These are phyloP conservation scores for Biancaea sappan DNA, from an alignment of 306 rosid species.

Conservation along the genomic window DNA sequence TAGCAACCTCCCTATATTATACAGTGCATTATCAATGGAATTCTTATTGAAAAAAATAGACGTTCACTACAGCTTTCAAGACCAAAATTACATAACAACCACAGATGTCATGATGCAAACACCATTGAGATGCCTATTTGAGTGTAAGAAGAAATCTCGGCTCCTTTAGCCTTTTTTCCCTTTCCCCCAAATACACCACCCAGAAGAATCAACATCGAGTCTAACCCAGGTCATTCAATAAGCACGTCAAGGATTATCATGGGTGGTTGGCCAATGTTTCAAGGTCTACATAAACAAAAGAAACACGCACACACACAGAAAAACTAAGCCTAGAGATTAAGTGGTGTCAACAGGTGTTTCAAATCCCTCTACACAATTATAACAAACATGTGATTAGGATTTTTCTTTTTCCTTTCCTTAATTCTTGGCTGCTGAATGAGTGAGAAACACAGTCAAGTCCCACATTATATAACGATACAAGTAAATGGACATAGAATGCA, in stretches of 20 bases:
- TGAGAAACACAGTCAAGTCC: neutral
- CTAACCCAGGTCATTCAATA: conserved; percentile 12
- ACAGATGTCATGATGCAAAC: neutral
- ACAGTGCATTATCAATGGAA: neutral
- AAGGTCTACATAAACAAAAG: neutral
- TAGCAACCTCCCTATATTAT: neutral
- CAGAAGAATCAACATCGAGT: neutral
- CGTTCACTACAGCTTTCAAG: neutral
- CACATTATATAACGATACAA: conserved; percentile 6
- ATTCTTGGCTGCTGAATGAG: neutral
- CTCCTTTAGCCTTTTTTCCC: neutral
- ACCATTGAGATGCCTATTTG: conserved; percentile 4
- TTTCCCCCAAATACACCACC: neutral
- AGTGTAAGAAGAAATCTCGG: neutral
- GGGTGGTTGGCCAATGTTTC: neutral
- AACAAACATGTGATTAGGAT: neutral
- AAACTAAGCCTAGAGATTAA: neutral
- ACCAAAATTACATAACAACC: neutral
- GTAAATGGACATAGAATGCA: neutral
- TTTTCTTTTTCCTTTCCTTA: neutral
- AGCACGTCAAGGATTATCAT: neutral
- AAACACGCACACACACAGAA: neutral
- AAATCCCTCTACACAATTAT: conserved; percentile 14
- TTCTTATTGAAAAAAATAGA: neutral
- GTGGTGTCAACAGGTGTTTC: neutral